Evolutionary conservation across 306 rosid genomes (phyloP).

Genomic region (Cucumis sativus): Cucumber_9930_V3 NC_026657.2:40154501-40155000

Average conservation of each 20-base stretch:
- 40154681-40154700: too few relatives aligned
- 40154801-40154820: constrained; percentile 71
- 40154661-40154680: too few relatives aligned
- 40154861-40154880: constrained; percentile 70
- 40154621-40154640: too few relatives aligned
- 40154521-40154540: too few relatives aligned
- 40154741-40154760: constrained; percentile 13
- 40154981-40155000: constrained; percentile 80
- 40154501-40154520: too few relatives aligned
- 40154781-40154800: constrained; percentile 46
- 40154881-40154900: constrained; percentile 47
- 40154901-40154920: constrained; percentile 56
- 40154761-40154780: constrained; percentile 44
- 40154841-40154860: constrained; percentile 50
- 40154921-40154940: constrained; percentile 58
- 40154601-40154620: too few relatives aligned
- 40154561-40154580: too few relatives aligned
- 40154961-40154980: constrained; percentile 48
- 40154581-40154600: too few relatives aligned
- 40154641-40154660: too few relatives aligned
- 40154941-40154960: constrained; percentile 51
- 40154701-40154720: too few relatives aligned
- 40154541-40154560: too few relatives aligned
- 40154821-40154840: constrained; percentile 72
- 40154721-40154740: too few relatives aligned